phyloP scores from a whole-genome alignment of 169 alveolate genomes.

The Blepharisma undulans region DNA sequence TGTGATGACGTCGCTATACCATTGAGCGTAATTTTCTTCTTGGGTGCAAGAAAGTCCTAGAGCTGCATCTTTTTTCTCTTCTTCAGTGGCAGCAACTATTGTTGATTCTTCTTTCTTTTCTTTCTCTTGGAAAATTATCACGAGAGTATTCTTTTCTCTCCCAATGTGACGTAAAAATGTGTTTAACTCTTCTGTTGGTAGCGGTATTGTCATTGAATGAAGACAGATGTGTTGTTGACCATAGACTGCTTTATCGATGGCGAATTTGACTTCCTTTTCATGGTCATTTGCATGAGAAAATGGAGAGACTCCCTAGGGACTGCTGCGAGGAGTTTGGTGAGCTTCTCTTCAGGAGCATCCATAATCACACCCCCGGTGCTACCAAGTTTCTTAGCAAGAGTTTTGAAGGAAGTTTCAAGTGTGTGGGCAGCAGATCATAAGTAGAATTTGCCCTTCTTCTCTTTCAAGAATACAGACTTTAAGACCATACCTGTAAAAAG shows the following conservation, averaged over 20 bases:
- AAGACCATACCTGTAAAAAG: constrained; percentile 28
- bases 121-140: constrained; percentile 46
- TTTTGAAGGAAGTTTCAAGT: constrained; percentile 57
- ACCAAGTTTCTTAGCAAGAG: constrained; percentile 50
- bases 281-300: constrained; percentile 48
- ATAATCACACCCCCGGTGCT: constrained; percentile 40
- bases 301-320: constrained; percentile 52
- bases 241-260: constrained; percentile 44
- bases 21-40: constrained; percentile 80
- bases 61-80: constrained; percentile 51
- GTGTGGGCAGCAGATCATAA: constrained; percentile 48
- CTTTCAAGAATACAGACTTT: constrained; percentile 51
- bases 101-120: constrained; percentile 50
- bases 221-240: constrained; percentile 36
- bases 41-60: constrained; percentile 84
- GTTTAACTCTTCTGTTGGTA: constrained; percentile 43
- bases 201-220: constrained; percentile 60
- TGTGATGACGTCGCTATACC: constrained; percentile 92
- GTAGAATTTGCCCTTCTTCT: constrained; percentile 44
- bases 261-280: constrained; percentile 33
- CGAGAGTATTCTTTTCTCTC: not conserved
- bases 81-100: constrained; percentile 57
- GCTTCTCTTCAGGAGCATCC: constrained; percentile 50
- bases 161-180: constrained; percentile 51
- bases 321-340: constrained; percentile 32